Percentiles rank a stretch among this genome's conserved stretches.
Conservation (phyloP, 225 moss, liverwort and hornwort species). For the Bryoerythrophyllum caledonicum region DNA sequence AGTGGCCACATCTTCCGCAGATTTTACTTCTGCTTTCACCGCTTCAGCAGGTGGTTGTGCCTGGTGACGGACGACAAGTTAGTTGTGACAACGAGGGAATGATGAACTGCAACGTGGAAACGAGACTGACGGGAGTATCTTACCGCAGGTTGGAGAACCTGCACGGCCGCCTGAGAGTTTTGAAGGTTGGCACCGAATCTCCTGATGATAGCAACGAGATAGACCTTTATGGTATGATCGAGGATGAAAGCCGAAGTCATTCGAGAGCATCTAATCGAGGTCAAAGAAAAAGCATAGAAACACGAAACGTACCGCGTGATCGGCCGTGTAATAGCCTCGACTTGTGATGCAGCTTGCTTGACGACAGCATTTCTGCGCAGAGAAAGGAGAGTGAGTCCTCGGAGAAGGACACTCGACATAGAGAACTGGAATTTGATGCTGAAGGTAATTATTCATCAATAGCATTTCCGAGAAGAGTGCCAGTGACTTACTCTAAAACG, state of each 20-base stretch:
- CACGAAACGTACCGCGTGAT: constrained; percentile 39
- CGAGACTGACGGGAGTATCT: background rate
- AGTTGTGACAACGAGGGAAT: background rate
- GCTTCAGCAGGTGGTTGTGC: background rate
- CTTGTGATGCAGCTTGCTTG: constrained; percentile 33
- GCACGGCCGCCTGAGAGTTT: constrained; percentile 30
- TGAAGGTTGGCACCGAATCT: constrained; percentile 50
- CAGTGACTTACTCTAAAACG: constrained; percentile 36
- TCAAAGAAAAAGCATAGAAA: too few relatives aligned
- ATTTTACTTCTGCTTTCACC: constrained; percentile 33
- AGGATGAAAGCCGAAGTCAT: background rate
- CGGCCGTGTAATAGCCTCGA: constrained; percentile 43
- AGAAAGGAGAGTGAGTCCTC: background rate
- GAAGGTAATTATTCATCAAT: too few relatives aligned
- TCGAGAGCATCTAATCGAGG: too few relatives aligned
- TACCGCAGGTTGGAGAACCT: constrained; percentile 31
- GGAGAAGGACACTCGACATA: background rate
- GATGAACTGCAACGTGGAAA: background rate
- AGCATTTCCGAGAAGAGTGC: background rate
- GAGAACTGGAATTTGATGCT: background rate
- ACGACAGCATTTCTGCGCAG: constrained; percentile 38
- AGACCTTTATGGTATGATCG: background rate
- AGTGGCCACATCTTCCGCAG: constrained; percentile 47
- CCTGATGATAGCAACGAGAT: constrained; percentile 12
- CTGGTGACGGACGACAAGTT: background rate